Conservation (phyloP, 306 rosid species). For the Glycine tomentella region DNA sequence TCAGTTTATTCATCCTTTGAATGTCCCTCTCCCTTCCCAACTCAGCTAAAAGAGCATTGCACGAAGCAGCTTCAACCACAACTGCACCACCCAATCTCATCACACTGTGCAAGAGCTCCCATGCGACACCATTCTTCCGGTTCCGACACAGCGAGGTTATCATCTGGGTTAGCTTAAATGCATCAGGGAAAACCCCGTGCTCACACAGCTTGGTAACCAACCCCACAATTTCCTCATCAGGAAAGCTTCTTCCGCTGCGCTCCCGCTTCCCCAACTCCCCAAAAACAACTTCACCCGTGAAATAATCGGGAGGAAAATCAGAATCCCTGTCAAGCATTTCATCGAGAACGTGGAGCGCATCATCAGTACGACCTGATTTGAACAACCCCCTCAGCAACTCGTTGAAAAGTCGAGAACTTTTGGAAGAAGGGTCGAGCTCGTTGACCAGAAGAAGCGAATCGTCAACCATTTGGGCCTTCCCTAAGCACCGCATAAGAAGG, state of each 20-base stretch:
- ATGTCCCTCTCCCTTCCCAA: too few species aligned
- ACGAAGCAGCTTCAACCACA: too few species aligned
- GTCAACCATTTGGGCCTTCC: conserved; percentile 58
- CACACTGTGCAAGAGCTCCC: conserved; percentile 64
- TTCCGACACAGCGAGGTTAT: conserved; percentile 60
- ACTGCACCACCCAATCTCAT: conserved; percentile 49
- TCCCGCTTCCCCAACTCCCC: conserved; percentile 47
- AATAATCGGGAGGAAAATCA: conserved; percentile 52
- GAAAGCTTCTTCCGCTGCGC: conserved; percentile 45
- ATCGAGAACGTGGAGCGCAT: conserved; percentile 68
- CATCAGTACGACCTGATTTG: conserved; percentile 50
- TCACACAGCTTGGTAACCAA: conserved; percentile 63
- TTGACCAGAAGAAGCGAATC: conserved; percentile 55
- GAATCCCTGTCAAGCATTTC: conserved; percentile 67
- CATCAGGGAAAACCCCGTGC: conserved; percentile 59
- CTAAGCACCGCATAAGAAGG: conserved; percentile 53
- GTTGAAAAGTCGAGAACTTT: conserved; percentile 61
- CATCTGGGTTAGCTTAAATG: conserved; percentile 60
- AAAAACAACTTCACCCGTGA: conserved; percentile 61
- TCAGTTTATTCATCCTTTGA: too few species aligned
- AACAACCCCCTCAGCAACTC: conserved; percentile 39
- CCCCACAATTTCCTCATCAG: conserved; percentile 56
- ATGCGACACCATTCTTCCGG: conserved; percentile 58
- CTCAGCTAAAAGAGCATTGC: too few species aligned
- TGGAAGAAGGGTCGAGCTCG: conserved; percentile 51